Conservation (phyloP, 306 rosid genomes). For the Hylodesmum podocarpum region DNA sequence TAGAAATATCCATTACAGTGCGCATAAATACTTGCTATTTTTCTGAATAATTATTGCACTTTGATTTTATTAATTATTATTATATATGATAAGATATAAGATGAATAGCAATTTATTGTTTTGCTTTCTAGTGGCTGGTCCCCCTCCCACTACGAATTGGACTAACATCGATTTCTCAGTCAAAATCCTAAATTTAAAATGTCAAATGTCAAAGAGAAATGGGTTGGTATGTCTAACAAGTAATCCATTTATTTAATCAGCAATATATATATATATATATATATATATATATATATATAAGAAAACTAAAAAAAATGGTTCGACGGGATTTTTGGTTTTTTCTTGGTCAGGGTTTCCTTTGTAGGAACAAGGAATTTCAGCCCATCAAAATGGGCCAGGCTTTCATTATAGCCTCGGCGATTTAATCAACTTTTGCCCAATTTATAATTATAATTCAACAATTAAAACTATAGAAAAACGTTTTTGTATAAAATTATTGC, state of each 20-base stretch:
- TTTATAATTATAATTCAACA: no score
- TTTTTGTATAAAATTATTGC: no score
- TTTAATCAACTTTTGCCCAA: no score
- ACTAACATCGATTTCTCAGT: slow-evolving; percentile 21
- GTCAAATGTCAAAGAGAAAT: neutral
- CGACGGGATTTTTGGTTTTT: no score
- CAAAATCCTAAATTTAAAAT: neutral
- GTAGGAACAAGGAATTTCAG: neutral
- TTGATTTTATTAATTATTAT: neutral
- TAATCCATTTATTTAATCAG: neutral
- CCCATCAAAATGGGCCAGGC: neutral
- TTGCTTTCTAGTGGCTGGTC: neutral
- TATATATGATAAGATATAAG: no score
- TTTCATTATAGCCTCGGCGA: neutral
- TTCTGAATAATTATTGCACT: neutral
- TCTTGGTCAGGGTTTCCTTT: no score
- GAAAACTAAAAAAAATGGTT: no score
- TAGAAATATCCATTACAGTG: neutral
- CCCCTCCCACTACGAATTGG: neutral
- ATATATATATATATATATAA: no score
- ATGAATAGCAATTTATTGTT: neutral
- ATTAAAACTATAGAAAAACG: no score
- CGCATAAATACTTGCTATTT: neutral
- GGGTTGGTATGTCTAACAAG: neutral
- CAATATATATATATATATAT: no score